phyloP scores from a whole-genome alignment of 2,329 filamentous ascomycete species.

The Amphichorda felina region DNA sequence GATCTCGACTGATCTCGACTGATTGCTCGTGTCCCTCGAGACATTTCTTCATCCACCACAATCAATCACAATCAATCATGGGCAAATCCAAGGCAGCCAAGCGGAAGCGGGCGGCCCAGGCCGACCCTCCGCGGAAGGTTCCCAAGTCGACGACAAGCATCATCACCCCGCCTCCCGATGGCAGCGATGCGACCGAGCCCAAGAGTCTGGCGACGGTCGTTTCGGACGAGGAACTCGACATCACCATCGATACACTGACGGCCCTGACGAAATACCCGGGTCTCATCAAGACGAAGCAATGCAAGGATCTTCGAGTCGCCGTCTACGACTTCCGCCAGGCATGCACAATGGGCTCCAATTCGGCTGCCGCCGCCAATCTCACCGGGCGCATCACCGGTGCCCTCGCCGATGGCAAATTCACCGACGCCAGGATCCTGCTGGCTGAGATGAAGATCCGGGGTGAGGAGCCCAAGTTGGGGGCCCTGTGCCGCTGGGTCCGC shows the following conservation, averaged over 20 bases:
- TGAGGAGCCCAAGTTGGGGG: constrained; percentile 54
- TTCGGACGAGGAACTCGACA: constrained; percentile 55
- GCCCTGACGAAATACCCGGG: constrained; percentile 45
- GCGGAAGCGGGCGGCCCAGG: constrained; percentile 28
- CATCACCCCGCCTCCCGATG: constrained; percentile 23
- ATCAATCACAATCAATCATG: no score
- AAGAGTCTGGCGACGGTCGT: constrained; percentile 40
- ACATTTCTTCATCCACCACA: no score
- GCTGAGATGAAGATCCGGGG: constrained; percentile 59
- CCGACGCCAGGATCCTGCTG: constrained; percentile 52
- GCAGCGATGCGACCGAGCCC: constrained; percentile 20
- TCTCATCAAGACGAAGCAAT: constrained; percentile 56
- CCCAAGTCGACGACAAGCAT: constrained; percentile 17
- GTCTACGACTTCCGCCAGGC: constrained; percentile 60
- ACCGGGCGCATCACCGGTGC: constrained; percentile 56
- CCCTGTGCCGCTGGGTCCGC: constrained; percentile 60
- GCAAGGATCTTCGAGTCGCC: constrained; percentile 53
- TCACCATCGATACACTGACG: constrained; percentile 51
- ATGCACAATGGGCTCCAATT: constrained; percentile 47
- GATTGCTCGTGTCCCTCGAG: no score
- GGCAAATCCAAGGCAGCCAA: constrained; percentile 32
- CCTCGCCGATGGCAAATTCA: constrained; percentile 51
- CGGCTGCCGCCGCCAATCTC: constrained; percentile 41
- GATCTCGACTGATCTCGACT: no score
- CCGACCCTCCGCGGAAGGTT: constrained; percentile 21